These are phyloP conservation scores for Colletotrichum tofieldiae DNA, from an alignment of 2,329 filamentous ascomycete genomes.

Conservation along the genomic window DNA sequence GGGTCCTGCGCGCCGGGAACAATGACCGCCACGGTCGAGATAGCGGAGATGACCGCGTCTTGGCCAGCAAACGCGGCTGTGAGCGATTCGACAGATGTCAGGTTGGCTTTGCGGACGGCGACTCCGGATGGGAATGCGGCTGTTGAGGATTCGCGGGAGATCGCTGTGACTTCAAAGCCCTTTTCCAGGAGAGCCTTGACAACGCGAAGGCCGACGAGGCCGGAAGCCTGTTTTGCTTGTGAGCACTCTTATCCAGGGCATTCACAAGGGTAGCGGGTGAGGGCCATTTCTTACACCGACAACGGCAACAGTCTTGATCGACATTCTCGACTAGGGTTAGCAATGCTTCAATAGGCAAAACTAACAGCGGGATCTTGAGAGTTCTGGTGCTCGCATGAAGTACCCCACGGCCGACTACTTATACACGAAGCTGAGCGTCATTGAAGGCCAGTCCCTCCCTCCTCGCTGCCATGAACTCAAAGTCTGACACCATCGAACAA, in stretches of 20 bases:
- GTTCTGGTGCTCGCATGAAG: not conserved
- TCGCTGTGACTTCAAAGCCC: constrained; percentile 32
- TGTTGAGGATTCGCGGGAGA: constrained; percentile 28
- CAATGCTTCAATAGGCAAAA: not conserved
- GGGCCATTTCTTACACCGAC: constrained; percentile 14
- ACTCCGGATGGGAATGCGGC: constrained; percentile 29
- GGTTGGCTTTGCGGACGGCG: constrained; percentile 32
- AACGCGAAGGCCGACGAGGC: constrained; percentile 34
- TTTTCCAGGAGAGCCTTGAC: constrained; percentile 19
- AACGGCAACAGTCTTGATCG: constrained; percentile 36
- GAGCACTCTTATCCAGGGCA: not conserved
- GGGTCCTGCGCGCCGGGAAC: constrained; percentile 61
- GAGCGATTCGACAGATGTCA: constrained; percentile 29
- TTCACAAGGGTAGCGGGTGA: not conserved
- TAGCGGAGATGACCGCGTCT: constrained; percentile 56
- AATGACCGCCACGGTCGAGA: constrained; percentile 53
- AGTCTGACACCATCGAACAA: not conserved
- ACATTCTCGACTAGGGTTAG: constrained; percentile 7
- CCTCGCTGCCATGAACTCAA: not conserved
- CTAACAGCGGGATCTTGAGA: not conserved
- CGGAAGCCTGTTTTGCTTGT: constrained; percentile 16
- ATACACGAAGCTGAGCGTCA: not conserved
- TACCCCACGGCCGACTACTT: constrained; percentile 1
- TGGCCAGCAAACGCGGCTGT: constrained; percentile 40
- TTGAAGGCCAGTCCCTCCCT: not conserved